phyloP scores from a whole-genome alignment of 2,329 filamentous ascomycete species.

The Cucurbitaria berberidis region DNA sequence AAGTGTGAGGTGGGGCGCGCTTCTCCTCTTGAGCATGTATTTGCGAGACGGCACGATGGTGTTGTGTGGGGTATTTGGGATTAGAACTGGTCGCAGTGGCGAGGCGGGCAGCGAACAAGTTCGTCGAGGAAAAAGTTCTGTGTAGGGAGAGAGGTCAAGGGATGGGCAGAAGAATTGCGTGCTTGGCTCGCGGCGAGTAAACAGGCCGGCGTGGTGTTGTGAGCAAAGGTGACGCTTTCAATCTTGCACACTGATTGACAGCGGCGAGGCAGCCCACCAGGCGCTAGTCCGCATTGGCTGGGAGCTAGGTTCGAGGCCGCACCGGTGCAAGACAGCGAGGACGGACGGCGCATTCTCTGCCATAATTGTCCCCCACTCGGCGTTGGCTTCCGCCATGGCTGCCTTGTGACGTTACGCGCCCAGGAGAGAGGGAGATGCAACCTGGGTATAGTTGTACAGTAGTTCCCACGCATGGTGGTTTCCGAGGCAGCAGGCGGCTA shows the following conservation, averaged over 20 bases:
- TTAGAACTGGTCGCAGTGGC: constrained; percentile 6
- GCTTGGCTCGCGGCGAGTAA: constrained; percentile 23
- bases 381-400: constrained; percentile 1
- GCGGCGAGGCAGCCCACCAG: constrained; percentile 10
- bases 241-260: constrained; percentile 15
- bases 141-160: constrained; percentile 1
- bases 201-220: constrained; percentile 29
- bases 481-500: constrained; percentile 16
- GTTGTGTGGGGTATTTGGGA: constrained; percentile 35
- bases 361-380: constrained; percentile 15
- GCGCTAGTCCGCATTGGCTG: constrained; percentile 10
- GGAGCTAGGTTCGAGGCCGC: constrained; percentile 19
- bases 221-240: constrained; percentile 15
- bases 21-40: constrained; percentile 41
- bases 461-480: too few relatives aligned
- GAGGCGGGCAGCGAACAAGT: constrained; percentile 4
- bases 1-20: constrained; percentile 27
- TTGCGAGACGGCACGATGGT: constrained; percentile 34
- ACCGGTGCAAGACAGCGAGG: neutral
- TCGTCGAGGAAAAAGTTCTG: neutral
- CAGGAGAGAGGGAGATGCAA: constrained; percentile 13
- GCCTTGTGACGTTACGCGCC: constrained; percentile 7
- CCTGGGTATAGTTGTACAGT: too few relatives aligned
- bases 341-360: constrained; percentile 31
- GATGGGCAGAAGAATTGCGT: constrained; percentile 21